Conservation (phyloP, 495 filamentous ascomycete genomes). For the Tuber borchii region DNA sequence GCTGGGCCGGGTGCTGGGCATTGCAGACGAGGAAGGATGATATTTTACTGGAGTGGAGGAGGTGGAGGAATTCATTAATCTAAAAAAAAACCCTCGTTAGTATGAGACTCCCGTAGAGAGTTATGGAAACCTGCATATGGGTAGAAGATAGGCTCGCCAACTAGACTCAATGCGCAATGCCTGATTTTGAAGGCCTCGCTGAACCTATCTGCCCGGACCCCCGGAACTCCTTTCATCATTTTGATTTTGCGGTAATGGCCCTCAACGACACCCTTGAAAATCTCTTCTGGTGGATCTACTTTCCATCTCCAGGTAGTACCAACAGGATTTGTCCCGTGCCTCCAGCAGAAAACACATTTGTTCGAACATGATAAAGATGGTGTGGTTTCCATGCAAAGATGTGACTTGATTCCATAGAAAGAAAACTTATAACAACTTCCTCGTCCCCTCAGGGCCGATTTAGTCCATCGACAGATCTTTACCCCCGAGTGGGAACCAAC, state of each 20-base stretch:
- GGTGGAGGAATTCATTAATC: conserved; percentile 79
- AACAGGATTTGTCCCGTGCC: conserved; percentile 93
- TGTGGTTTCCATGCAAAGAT: conserved; percentile 96
- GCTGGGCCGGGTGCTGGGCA: conserved; percentile 91
- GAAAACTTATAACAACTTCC: conserved; percentile 96
- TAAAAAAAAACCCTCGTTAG: conserved; percentile 36
- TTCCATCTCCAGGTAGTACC: conserved; percentile 95
- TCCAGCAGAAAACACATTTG: conserved; percentile 98
- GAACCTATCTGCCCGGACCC: conserved; percentile 84
- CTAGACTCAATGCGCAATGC: conserved; percentile 83
- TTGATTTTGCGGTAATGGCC: conserved; percentile 96
- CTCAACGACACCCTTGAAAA: conserved; percentile 81
- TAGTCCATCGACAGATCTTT: conserved; percentile 97
- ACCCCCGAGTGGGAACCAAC: conserved; percentile 93
- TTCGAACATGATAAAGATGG: conserved; percentile 93
- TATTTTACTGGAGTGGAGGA: conserved; percentile 79
- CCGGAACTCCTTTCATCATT: conserved; percentile 87
- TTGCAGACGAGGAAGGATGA: conserved; percentile 96
- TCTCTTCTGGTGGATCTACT: conserved; percentile 78
- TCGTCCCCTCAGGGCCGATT: conserved; percentile 89
- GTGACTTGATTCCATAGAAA: conserved; percentile 92
- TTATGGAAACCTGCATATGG: conserved; percentile 47
- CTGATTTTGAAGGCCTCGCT: conserved; percentile 86
- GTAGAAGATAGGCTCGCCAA: conserved; percentile 97
- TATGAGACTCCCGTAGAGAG: conserved; percentile 8